Evolutionary conservation across 2,329 filamentous ascomycete species (phyloP), one percentile per base, ranked within the genome.

Genomic region (Venturia oleaginea): DNA sequence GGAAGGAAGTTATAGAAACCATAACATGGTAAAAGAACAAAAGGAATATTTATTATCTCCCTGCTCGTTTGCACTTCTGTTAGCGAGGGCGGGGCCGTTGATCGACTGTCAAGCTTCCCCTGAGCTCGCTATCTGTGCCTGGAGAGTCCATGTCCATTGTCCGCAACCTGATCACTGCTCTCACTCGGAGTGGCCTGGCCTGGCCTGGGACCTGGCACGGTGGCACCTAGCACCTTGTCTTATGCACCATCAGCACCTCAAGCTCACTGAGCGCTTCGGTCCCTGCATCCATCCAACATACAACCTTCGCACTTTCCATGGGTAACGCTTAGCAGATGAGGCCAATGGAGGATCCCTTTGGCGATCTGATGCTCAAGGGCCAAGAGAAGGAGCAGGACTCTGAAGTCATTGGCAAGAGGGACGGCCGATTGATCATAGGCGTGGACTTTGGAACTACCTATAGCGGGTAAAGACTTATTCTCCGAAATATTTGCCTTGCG

Each of bases 391-490:
- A 57, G 51, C 51, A 66, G n/a, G 79, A 83, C 42, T 77, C 79
- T 51, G 78, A 82, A 32, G 51, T 4, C 17, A 79, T 83, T 46
- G 78, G 79, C 48, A 78, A 82, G 48, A 74, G 65, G n/a, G 70
- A 72, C 61, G 88, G 91, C 71, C 81, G 86, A 64, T 76, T 91
- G 68, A 89, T 92, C 69, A 88, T 92, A 40, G 90, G 89, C 8
- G 85, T 92, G 8, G 90, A 92, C 73, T 92, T 92, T 77, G 90
- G 90, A 17, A 92, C 90, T n/a, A 92, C 89, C 1, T 92, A 90
- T 72, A 90, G 86, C 54, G 89, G 88, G 85, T 88, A 76, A 78
- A 84, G 80, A 37, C 65, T 63, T n/a, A 68, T 61, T 64, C 62
- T 37, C 30, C 38, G 46, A 63, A 63, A 32, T 30, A 51, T 48